phyloP scores from a whole-genome alignment of 345 rosid species.

The Hibiscus trionum region DNA sequence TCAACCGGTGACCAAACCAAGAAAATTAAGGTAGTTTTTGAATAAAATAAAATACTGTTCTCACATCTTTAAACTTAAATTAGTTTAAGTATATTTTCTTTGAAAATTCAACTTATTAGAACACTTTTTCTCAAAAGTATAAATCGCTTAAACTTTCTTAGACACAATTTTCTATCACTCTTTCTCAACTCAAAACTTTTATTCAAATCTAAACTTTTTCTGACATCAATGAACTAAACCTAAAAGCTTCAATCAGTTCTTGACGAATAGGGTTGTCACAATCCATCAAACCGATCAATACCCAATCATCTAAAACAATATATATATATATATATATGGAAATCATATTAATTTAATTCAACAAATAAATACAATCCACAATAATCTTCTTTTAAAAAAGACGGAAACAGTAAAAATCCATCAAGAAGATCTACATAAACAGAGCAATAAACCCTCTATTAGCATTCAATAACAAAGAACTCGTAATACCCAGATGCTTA shows the following conservation, averaged over 20 bases:
- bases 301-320: background rate
- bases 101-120: background rate
- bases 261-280: background rate
- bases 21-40: background rate
- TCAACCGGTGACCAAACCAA: background rate
- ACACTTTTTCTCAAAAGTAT: too few relatives aligned
- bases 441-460: background rate
- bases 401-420: background rate
- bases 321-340: background rate
- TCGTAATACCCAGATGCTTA: background rate
- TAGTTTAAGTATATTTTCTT: background rate
- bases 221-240: background rate
- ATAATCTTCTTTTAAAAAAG: background rate
- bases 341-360: background rate
- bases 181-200: too few relatives aligned
- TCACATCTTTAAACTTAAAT: background rate
- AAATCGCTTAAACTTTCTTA: background rate
- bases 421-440: constrained; percentile 3
- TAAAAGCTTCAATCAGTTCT: background rate
- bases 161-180: background rate
- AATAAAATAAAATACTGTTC: background rate
- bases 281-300: background rate
- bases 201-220: too few relatives aligned
- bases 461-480: background rate
- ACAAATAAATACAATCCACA: background rate